Conservation (phyloP, 805 yeast species). For the Sugiyamaella chiloensis region DNA sequence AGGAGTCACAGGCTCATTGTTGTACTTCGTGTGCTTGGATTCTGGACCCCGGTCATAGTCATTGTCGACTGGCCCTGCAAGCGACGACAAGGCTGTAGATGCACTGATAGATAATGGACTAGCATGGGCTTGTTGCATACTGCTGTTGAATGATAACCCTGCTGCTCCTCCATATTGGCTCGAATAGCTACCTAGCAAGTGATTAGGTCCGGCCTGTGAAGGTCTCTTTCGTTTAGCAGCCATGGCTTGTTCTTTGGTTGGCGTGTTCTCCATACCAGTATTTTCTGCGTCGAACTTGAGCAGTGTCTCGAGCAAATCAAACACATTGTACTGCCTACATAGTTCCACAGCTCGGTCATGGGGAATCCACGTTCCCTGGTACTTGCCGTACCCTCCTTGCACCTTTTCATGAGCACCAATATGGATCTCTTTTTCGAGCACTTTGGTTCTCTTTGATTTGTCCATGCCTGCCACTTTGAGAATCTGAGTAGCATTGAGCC, state of each 20-base stretch:
- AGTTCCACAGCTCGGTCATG: slow-evolving; percentile 55
- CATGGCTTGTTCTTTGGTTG: slow-evolving; percentile 48
- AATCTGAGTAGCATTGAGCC: slow-evolving; percentile 71
- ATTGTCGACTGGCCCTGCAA: slow-evolving; percentile 5
- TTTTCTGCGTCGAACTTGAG: slow-evolving; percentile 42
- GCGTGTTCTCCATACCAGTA: slow-evolving; percentile 39
- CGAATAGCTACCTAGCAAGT: neutral
- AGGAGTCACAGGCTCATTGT: slow-evolving; percentile 1
- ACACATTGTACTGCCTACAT: slow-evolving; percentile 59
- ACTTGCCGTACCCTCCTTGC: slow-evolving; percentile 72
- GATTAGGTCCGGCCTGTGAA: neutral
- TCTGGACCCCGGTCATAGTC: slow-evolving; percentile 1
- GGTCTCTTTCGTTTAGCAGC: slow-evolving; percentile 31
- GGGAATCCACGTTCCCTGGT: slow-evolving; percentile 76
- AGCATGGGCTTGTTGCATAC: slow-evolving; percentile 18
- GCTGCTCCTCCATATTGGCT: slow-evolving; percentile 1
- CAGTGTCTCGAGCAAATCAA: slow-evolving; percentile 50
- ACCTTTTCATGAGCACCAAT: slow-evolving; percentile 67
- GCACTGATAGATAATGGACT: slow-evolving; percentile 25
- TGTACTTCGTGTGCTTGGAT: slow-evolving; percentile 1
- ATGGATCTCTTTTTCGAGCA: slow-evolving; percentile 61
- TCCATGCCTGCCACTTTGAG: slow-evolving; percentile 67
- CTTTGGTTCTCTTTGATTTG: slow-evolving; percentile 58
- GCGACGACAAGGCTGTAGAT: slow-evolving; percentile 23
- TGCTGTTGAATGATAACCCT: slow-evolving; percentile 21